Percentiles rank a stretch among this genome's conserved stretches.
These are phyloP conservation scores for Talaromyces sp. DNA, from an alignment of 2,329 filamentous ascomycete species.

Conservation along the genomic window DNA sequence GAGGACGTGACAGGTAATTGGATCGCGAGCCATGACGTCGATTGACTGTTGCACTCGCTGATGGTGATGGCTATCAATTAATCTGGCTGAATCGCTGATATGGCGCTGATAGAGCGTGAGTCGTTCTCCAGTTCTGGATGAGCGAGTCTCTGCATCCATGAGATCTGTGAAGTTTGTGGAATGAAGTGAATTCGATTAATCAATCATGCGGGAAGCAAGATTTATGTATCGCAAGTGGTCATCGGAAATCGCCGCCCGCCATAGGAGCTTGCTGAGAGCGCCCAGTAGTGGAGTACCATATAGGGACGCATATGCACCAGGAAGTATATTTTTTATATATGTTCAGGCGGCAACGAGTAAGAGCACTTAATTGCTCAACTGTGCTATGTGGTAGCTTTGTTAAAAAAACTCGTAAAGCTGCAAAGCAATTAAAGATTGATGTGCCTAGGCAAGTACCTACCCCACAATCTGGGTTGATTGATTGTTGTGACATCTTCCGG, in stretches of 20 bases:
- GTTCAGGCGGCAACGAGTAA: too few relatives aligned
- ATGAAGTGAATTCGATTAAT: neutral
- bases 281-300: constrained; percentile 17
- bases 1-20: constrained; percentile 51
- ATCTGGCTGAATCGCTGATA: constrained; percentile 19
- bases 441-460: constrained; percentile 4
- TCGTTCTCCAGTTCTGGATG: constrained; percentile 30
- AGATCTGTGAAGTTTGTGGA: neutral
- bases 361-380: too few relatives aligned
- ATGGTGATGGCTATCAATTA: constrained; percentile 7
- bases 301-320: neutral
- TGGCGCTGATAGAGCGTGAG: constrained; percentile 36
- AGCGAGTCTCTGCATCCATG: constrained; percentile 18
- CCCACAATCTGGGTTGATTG: constrained; percentile 7
- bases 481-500: constrained; percentile 25
- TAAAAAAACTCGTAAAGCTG: neutral
- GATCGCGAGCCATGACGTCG: constrained; percentile 39
- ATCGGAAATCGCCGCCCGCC: constrained; percentile 36
- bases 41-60: constrained; percentile 19
- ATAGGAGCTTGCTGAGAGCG: constrained; percentile 24
- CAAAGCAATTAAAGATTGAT: neutral
- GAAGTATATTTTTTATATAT: too few relatives aligned
- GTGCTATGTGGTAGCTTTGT: too few relatives aligned
- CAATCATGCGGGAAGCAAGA: constrained; percentile 5
- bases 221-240: constrained; percentile 20